Percentiles rank a stretch among this genome's conserved stretches.
These are phyloP conservation scores for Saturnispora saitoi DNA, from an alignment of 805 yeast species.

Conservation along the genomic window DNA sequence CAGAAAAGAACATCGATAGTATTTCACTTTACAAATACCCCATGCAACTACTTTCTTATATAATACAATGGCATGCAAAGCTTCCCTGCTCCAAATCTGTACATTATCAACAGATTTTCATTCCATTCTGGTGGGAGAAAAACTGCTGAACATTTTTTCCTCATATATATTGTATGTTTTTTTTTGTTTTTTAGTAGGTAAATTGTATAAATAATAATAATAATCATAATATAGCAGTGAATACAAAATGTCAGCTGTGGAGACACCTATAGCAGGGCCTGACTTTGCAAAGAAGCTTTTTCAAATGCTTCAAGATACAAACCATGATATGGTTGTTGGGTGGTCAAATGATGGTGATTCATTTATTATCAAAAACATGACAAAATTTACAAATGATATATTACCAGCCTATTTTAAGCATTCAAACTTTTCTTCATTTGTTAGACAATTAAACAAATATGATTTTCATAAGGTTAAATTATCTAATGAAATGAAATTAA, in stretches of 20 bases:
- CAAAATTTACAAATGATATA: slow-evolving; percentile 80
- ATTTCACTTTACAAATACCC: too few species aligned
- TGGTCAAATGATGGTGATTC: slow-evolving; percentile 86
- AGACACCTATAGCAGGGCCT: slow-evolving; percentile 14
- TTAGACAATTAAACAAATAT: slow-evolving; percentile 90
- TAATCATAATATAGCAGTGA: background rate
- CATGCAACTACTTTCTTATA: too few species aligned
- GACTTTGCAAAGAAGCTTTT: slow-evolving; percentile 74
- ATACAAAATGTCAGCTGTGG: background rate
- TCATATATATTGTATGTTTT: too few species aligned
- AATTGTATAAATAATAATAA: background rate
- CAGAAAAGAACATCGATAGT: too few species aligned
- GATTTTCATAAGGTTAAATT: slow-evolving; percentile 94
- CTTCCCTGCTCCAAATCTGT: too few species aligned
- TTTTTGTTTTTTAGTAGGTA: too few species aligned
- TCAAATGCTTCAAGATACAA: slow-evolving; percentile 77
- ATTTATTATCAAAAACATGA: slow-evolving; percentile 83
- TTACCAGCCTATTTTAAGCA: slow-evolving; percentile 92
- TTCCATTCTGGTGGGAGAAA: too few species aligned
- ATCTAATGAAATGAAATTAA: slow-evolving; percentile 54
- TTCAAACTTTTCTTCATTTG: slow-evolving; percentile 89
- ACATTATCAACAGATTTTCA: too few species aligned
- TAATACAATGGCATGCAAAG: too few species aligned
- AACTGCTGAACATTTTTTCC: too few species aligned
- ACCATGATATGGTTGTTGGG: slow-evolving; percentile 64